Evolutionary conservation across 805 yeast genomes (phyloP), one percentile per base, ranked within the genome.

Genomic region (Danielia oregonensis): DNA sequence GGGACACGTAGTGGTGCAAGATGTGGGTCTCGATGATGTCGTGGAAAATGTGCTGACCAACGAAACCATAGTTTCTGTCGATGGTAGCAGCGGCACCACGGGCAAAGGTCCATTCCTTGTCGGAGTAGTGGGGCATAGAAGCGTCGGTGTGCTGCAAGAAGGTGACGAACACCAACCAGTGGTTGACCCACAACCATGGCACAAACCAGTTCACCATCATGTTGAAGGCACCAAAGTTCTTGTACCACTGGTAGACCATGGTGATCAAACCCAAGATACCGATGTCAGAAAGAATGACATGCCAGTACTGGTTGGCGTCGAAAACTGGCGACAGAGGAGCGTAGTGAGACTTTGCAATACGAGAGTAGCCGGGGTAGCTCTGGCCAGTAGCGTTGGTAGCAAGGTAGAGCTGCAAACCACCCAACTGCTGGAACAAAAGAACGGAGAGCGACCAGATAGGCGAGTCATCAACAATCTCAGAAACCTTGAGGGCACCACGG

Each of bases 31-130:
- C 79, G 44, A 74, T 73, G 43, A 74, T 74, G 51, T 74, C 79
- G 46, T 74, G 79, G 68, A 74, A 73, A 39, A 74, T 67, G 46
- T 68, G 71, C 49, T 62, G 72, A 37, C 82, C 83, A 35, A 77
- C 55, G 40, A 77, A 74, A 8, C 82, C 82, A 52, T 69, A 76
- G 43, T 77, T 67, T 57, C 82, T 66, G 54, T 77, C 83, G 42
- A 77, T 74, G 24, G 83, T 77, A 29, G 81, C 75, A 42, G 82
- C 82, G 6, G 83, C 81, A 55, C 83, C 83, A 51, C 78, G 65
- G 37, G 82, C 82, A 46, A 77, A 77, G 38, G 70, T 76, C 83
- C 83, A 77, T 57, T 74, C 72, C 12, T 55, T 50, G 33, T 67
- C 71, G 30, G 67, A 72, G 55, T 77, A 77, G 52, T 77, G 83